Evolutionary conservation across 1,284 basidiomycete genomes (phyloP).

Genomic region (Sporisorium exsertum): DNA sequence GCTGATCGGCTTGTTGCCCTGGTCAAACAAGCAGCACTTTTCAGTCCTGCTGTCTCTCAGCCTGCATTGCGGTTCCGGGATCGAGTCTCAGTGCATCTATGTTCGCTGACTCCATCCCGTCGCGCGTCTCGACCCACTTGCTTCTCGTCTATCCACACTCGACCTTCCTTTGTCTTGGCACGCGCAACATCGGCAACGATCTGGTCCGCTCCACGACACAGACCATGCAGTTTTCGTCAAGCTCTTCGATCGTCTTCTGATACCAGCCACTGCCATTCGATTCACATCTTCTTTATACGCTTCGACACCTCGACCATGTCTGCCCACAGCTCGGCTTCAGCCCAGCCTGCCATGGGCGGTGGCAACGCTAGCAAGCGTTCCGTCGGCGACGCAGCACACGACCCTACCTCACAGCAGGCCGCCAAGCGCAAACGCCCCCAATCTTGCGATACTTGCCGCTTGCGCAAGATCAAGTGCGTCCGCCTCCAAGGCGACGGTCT

Average conservation of each 20-base stretch:
- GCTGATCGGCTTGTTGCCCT: background rate
- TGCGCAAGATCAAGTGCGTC: conserved; percentile 57
- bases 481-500: conserved; percentile 40
- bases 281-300: too few relatives aligned
- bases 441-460: conserved; percentile 55
- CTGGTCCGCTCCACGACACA: background rate
- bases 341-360: conserved; percentile 4
- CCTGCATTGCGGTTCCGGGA: background rate
- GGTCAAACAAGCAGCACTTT: background rate
- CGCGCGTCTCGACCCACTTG: background rate
- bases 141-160: background rate
- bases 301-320: conserved; percentile 15
- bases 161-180: background rate
- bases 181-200: background rate
- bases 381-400: conserved; percentile 21
- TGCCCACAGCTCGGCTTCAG: conserved; percentile 11
- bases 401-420: conserved; percentile 14
- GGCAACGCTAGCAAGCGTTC: conserved; percentile 18
- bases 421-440: conserved; percentile 52
- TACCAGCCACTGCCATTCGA: background rate
- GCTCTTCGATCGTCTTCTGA: background rate
- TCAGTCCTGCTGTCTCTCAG: too few relatives aligned
- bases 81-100: background rate
- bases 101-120: background rate
- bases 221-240: conserved; percentile 17